Evolutionary conservation across 2,329 filamentous ascomycete genomes (phyloP).

Genomic region (Sclerotiophoma versabilis): DNA sequence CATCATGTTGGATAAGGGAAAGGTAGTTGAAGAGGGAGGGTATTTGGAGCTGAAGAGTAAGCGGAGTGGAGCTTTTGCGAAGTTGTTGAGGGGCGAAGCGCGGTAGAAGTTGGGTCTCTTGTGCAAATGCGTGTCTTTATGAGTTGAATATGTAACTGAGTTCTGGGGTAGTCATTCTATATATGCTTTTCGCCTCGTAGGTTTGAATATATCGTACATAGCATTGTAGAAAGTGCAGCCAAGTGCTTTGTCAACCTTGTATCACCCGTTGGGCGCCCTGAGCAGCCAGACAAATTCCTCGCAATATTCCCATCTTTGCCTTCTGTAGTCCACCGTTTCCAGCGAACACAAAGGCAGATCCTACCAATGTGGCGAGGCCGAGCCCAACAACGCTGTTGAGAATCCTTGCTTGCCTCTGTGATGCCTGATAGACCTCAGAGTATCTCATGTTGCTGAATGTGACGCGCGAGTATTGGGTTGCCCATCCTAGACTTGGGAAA

Average conservation of each 20-base stretch:
- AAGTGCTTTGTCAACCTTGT: slow-evolving; percentile 18
- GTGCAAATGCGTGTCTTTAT: not conserved
- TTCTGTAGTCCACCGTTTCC: slow-evolving; percentile 30
- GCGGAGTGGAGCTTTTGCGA: slow-evolving; percentile 38
- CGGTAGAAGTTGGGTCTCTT: not conserved
- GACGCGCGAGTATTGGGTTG: slow-evolving; percentile 89
- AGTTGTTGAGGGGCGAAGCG: slow-evolving; percentile 50
- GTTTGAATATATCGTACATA: slow-evolving; percentile 1
- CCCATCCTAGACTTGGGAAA: slow-evolving; percentile 81
- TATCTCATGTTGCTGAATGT: slow-evolving; percentile 95
- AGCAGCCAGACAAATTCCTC: slow-evolving; percentile 36
- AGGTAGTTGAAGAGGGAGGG: slow-evolving; percentile 70
- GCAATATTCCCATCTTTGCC: slow-evolving; percentile 37
- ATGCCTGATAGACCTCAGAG: slow-evolving; percentile 76
- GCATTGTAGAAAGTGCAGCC: not conserved
- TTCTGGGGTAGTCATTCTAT: not conserved
- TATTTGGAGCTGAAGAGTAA: slow-evolving; percentile 65
- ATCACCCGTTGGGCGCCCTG: slow-evolving; percentile 29
- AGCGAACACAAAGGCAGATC: slow-evolving; percentile 32
- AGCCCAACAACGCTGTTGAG: slow-evolving; percentile 41
- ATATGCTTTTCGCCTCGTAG: not conserved
- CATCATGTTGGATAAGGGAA: slow-evolving; percentile 73
- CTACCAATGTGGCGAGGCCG: slow-evolving; percentile 21
- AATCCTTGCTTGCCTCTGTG: slow-evolving; percentile 55
- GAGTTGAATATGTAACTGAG: not conserved